phyloP scores from a whole-genome alignment of 768 basidiomycete species.

The Wakefieldia striispora region DNA sequence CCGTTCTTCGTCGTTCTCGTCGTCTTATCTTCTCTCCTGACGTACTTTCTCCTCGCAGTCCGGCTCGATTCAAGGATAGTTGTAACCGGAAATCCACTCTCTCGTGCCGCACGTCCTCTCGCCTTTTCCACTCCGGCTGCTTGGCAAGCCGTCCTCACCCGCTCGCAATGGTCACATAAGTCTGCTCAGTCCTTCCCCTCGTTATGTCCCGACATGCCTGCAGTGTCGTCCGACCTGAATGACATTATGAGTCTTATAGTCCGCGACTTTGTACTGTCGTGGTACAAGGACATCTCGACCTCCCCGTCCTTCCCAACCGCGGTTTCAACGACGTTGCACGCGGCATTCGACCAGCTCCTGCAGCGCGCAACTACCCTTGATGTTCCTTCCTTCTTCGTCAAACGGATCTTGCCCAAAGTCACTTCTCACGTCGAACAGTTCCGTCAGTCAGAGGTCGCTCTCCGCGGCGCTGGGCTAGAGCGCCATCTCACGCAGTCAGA shows the following conservation, averaged over 20 bases:
- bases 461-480: slow-evolving; percentile 80
- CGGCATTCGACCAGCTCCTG: slow-evolving; percentile 56
- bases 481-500: slow-evolving; percentile 85
- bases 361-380: slow-evolving; percentile 61
- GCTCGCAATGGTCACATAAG: slow-evolving; percentile 86
- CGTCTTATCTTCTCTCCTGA: slow-evolving; percentile 47
- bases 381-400: slow-evolving; percentile 71
- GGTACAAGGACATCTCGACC: slow-evolving; percentile 85
- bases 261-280: slow-evolving; percentile 83
- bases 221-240: slow-evolving; percentile 71
- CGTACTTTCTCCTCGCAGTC: slow-evolving; percentile 57
- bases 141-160: slow-evolving; percentile 87
- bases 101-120: slow-evolving; percentile 65
- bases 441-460: slow-evolving; percentile 81
- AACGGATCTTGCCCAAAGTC: slow-evolving; percentile 83
- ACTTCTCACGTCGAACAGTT: slow-evolving; percentile 89
- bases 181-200: slow-evolving; percentile 66
- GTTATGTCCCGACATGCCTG: slow-evolving; percentile 59
- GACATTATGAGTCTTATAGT: slow-evolving; percentile 79
- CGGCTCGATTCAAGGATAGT: slow-evolving; percentile 49
- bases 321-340: slow-evolving; percentile 73
- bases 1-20: slow-evolving; percentile 55
- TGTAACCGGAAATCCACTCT: slow-evolving; percentile 37
- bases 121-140: slow-evolving; percentile 91
- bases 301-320: slow-evolving; percentile 88